Evolutionary conservation across 1,139 yeast species (phyloP).

Genomic region (Wickerhamomyces sp.): DNA sequence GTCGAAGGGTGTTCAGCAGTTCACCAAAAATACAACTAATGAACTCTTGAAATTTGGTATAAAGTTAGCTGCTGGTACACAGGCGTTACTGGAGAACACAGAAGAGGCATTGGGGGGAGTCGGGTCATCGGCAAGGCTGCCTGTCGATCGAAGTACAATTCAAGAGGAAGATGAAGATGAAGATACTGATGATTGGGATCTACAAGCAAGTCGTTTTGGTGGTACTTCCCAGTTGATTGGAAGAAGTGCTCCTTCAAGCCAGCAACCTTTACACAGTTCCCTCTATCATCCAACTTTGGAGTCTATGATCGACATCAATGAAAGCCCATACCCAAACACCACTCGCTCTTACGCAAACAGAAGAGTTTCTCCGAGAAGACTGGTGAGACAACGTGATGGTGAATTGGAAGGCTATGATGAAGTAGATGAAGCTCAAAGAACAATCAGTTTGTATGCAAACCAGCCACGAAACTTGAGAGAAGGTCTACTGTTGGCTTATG

Average conservation of each 20-base stretch:
- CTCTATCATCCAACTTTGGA: constrained; percentile 22
- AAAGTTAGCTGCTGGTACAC: constrained; percentile 85
- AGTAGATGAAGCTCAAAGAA: constrained; percentile 41
- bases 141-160: constrained; percentile 2
- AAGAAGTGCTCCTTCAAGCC: constrained; percentile 16
- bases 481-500: constrained; percentile 71
- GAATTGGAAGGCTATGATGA: constrained; percentile 18
- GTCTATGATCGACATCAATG: constrained; percentile 18
- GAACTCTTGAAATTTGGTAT: constrained; percentile 82
- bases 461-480: constrained; percentile 71
- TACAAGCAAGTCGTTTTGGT: constrained; percentile 29
- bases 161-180: constrained; percentile 23
- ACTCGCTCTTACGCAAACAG: background rate
- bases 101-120: constrained; percentile 73
- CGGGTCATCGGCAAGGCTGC: constrained; percentile 33
- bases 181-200: constrained; percentile 24
- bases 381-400: background rate
- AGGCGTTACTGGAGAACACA: constrained; percentile 70
- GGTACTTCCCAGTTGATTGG: constrained; percentile 23
- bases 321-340: background rate
- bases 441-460: constrained; percentile 75
- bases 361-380: background rate
- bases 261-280: constrained; percentile 19
- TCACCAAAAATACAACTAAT: constrained; percentile 75
- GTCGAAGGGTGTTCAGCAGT: constrained; percentile 72